These are phyloP conservation scores for Penicillium soppii DNA, from an alignment of 495 filamentous ascomycete genomes.

Conservation along the genomic window DNA sequence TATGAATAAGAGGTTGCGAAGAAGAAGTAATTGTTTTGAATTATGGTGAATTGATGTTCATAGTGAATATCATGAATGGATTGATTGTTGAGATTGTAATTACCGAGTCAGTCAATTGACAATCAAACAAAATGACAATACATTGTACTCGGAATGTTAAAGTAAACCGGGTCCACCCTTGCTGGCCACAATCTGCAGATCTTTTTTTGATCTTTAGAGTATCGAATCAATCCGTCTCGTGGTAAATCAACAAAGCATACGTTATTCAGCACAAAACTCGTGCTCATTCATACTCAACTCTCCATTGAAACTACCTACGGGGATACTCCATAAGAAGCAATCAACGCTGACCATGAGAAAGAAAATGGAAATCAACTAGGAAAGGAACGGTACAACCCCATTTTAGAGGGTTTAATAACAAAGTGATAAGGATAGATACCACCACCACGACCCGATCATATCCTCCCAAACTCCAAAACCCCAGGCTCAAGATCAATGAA, in stretches of 20 bases:
- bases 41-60: no score
- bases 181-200: not conserved
- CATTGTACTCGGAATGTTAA: not conserved
- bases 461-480: slow-evolving; percentile 14
- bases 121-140: not conserved
- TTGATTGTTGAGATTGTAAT: no score
- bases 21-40: no score
- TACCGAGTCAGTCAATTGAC: no score
- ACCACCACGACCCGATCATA: not conserved
- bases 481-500: slow-evolving; percentile 11
- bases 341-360: not conserved
- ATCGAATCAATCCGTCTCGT: no score
- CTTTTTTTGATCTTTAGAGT: no score
- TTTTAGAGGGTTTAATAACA: not conserved
- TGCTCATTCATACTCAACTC: not conserved
- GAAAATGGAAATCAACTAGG: not conserved
- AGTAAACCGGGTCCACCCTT: not conserved
- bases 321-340: not conserved
- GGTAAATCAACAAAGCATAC: no score
- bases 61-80: not conserved
- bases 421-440: slow-evolving; percentile 5
- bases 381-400: slow-evolving; percentile 6
- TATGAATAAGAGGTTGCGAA: not conserved
- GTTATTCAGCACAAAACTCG: no score
- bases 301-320: not conserved